A percentile compares a stretch with the other conserved stretches of the same genome.
Conservation (phyloP, 2,329 filamentous ascomycete genomes). For the Neopestalotiopsis sp. region DNA sequence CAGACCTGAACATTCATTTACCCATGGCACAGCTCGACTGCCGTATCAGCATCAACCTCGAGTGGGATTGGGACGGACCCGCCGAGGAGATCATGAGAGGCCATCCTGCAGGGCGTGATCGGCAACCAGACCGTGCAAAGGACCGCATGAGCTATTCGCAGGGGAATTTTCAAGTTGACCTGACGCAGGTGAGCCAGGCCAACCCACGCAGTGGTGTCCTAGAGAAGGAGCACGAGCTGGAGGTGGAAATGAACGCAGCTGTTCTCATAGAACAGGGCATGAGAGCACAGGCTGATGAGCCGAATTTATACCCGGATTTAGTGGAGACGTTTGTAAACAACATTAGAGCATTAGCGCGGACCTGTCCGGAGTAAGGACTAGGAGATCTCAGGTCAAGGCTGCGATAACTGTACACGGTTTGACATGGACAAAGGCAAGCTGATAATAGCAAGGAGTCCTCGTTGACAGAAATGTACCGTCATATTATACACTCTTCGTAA, state of each 20-base stretch:
- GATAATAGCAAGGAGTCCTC: not conserved
- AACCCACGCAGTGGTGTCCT: constrained; percentile 45
- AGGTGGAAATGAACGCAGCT: constrained; percentile 73
- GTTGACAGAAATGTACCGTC: not conserved
- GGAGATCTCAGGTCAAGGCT: not conserved
- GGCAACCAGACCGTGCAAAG: constrained; percentile 72
- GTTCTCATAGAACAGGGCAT: constrained; percentile 70
- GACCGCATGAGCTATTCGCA: constrained; percentile 92
- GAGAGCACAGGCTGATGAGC: constrained; percentile 53
- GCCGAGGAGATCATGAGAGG: constrained; percentile 57
- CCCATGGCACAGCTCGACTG: constrained; percentile 83
- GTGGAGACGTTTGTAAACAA: constrained; percentile 80
- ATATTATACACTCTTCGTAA: not conserved
- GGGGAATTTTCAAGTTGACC: constrained; percentile 84
- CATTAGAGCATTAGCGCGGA: constrained; percentile 60
- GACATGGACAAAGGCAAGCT: not conserved
- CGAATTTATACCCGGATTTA: constrained; percentile 68
- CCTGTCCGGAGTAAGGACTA: not conserved
- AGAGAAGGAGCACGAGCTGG: constrained; percentile 77
- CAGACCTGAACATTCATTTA: constrained; percentile 85
- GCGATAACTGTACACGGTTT: not conserved
- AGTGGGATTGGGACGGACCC: constrained; percentile 83
- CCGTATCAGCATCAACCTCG: constrained; percentile 91
- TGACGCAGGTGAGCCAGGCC: constrained; percentile 81
- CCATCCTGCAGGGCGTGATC: constrained; percentile 42